Evolutionary conservation across 495 filamentous ascomycete genomes (phyloP), one percentile per base, ranked within the genome.

Genomic region (Extremus antarcticus): DNA sequence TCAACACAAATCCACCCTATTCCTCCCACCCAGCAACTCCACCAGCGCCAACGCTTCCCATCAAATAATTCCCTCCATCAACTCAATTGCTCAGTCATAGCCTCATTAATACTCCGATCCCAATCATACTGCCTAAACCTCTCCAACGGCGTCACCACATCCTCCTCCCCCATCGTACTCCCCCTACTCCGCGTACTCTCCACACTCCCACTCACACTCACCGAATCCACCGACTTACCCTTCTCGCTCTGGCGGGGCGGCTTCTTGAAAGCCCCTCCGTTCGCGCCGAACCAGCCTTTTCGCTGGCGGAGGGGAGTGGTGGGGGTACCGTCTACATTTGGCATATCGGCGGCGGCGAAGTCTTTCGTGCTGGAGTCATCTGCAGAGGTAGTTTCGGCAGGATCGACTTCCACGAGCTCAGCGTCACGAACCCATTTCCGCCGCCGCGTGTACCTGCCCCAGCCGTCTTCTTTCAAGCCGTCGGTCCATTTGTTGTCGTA

Each of bases 401-500:
- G 22, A 17, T 25, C 20, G 29, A 81, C 70, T 59, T 99, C 94
- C 35, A 95, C 85, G 19, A 99, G 80, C 68, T 99, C 94, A 23
- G 94, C 92, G 63, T 95, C 92, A 25, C 94, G 83, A 64, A 84
- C 89, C 92, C 92, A 99, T 68, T 97, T 99, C 50, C 92, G 74
- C 11, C 92, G 80, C 23, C 92, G 80, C 0, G 92, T 99, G 71
- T 95, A 99, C 25, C 89, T 81, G 23, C 89, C 88, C 94, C 94
- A 99, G 40, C 90, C 86, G 58, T 97, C 92, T 65, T 83, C 81
- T 9, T 86, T 90, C 16, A 87, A 84, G 24, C 90, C 90, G 62
- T 94, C 88, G 65, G 87, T 83, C 92, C 92, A 98, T 87, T 95
- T 96, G 68, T 90, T 97, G 67, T 99, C 92, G 70, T 95, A 96